These are phyloP conservation scores for Arthrobotrys conoides DNA, from an alignment of 2,329 filamentous ascomycete genomes.

Conservation along the genomic window DNA sequence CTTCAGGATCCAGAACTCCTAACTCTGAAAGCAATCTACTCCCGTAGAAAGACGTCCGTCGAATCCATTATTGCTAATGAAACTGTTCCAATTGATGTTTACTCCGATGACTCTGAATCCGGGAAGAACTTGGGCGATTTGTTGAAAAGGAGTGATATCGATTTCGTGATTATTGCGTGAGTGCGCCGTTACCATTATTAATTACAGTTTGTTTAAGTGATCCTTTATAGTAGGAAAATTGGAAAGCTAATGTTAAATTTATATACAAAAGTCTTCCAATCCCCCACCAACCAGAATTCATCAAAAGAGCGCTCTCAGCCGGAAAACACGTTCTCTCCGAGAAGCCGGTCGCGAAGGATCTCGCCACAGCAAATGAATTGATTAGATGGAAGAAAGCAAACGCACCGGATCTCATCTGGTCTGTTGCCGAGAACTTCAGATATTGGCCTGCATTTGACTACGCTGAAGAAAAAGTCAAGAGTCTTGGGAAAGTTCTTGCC, in stretches of 20 bases:
- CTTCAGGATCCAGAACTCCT: conserved; percentile 70
- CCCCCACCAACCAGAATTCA: conserved; percentile 72
- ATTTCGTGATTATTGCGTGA: conserved; percentile 72
- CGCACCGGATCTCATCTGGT: conserved; percentile 68
- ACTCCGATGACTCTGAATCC: conserved; percentile 72
- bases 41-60: conserved; percentile 75
- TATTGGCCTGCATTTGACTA: conserved; percentile 73
- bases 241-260: conserved; percentile 61
- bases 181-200: too few relatives aligned
- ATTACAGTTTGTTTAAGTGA: too few relatives aligned
- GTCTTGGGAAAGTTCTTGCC: conserved; percentile 72
- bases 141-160: conserved; percentile 72
- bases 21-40: conserved; percentile 76
- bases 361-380: conserved; percentile 70
- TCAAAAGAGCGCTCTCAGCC: conserved; percentile 74
- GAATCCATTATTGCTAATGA: conserved; percentile 67
- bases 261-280: conserved; percentile 74
- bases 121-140: conserved; percentile 71
- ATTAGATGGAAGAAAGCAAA: conserved; percentile 69
- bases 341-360: conserved; percentile 77
- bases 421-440: conserved; percentile 81
- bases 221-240: too few relatives aligned
- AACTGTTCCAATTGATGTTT: conserved; percentile 69
- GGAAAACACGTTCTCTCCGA: conserved; percentile 80
- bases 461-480: conserved; percentile 70